These are phyloP conservation scores for Ceratocystis destructans DNA, from an alignment of 2,329 filamentous ascomycete species.

Conservation along the genomic window DNA sequence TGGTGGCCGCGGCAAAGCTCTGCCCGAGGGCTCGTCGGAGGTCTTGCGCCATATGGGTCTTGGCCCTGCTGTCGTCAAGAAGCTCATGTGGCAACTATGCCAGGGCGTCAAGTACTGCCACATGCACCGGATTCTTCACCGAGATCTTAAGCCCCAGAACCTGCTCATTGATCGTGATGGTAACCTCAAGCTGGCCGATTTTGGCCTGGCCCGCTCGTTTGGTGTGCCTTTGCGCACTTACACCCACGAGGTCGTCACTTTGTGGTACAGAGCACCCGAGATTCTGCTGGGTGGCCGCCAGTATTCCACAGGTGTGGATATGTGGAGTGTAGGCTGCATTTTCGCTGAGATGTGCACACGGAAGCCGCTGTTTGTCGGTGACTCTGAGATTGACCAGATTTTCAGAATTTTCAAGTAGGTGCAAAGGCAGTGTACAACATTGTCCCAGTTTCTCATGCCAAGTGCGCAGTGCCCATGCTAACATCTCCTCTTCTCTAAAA, in stretches of 20 bases:
- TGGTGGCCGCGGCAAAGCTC: conserved; percentile 69
- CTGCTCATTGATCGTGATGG: conserved; percentile 73
- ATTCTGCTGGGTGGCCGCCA: conserved; percentile 82
- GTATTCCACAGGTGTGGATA: conserved; percentile 87
- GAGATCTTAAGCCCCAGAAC: conserved; percentile 84
- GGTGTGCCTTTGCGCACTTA: conserved; percentile 84
- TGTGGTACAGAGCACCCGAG: conserved; percentile 86
- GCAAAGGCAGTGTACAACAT: neutral
- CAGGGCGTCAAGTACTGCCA: conserved; percentile 80
- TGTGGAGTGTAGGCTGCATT: conserved; percentile 92
- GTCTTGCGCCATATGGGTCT: conserved; percentile 55
- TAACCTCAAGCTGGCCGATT: conserved; percentile 83
- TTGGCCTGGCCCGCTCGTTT: conserved; percentile 77
- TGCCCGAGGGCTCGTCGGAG: conserved; percentile 61
- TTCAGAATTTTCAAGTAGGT: conserved; percentile 50
- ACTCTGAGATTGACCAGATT: conserved; percentile 48
- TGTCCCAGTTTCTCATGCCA: neutral
- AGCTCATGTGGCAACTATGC: conserved; percentile 82
- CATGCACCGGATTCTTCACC: conserved; percentile 72
- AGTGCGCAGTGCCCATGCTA: neutral
- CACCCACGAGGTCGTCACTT: conserved; percentile 86
- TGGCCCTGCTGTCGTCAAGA: conserved; percentile 71
- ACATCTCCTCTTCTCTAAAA: neutral
- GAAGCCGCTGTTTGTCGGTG: conserved; percentile 82
- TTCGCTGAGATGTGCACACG: conserved; percentile 94